Evolutionary conservation across 768 basidiomycete species (phyloP), one percentile per base, ranked within the genome.

Genomic region (Serendipita sp.): DNA sequence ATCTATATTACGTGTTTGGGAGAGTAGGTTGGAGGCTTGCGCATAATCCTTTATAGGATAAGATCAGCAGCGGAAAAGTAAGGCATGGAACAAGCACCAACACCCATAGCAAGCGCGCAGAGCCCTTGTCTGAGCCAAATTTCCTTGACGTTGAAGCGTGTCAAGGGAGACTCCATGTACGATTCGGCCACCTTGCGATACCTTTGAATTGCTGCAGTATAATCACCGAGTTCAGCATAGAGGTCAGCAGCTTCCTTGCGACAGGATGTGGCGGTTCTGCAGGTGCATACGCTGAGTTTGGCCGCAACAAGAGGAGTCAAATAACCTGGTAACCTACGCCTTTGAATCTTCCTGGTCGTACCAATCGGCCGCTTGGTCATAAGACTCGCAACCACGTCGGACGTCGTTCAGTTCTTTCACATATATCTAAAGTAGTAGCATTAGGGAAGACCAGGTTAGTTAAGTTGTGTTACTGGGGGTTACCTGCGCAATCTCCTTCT

Each of bases 101-200:
- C 95, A 66, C 79, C 80, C 80, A 87, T 85, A 4, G 93, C 95
- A 64, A 97, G 78, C 15, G 88, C 88, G 73, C 96, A 98, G 24
- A 99, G 77, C 38, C 83, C 83, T 2, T 92, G 81, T 70, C 85
- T 81, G 41, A 98, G 78, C 92, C 93, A 98, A 71, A 95, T 95
- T 69, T 98, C 96, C 76, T 98, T 97, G 69, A 97, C 96, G 67
- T 89, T 92, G 77, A 97, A 99, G 74, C 92, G 93, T n/a, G 96
- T 98, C 69, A 98, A 76, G 7, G 86, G 78, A 18, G 89, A 91
- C 0, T 75, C 76, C 47, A 97, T 79, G 7, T 88, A 89, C 71
- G 88, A 85, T 67, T 86, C 80, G 3, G 92, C 95, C 51, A 98
- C 94, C 71, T 86, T 84, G 71, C 93, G 89, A 70, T 95, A 99